A percentile compares a stretch with the other conserved stretches of the same genome.
These are phyloP conservation scores for Ophiostoma montium DNA, from an alignment of 2,329 filamentous ascomycete genomes.

Conservation along the genomic window DNA sequence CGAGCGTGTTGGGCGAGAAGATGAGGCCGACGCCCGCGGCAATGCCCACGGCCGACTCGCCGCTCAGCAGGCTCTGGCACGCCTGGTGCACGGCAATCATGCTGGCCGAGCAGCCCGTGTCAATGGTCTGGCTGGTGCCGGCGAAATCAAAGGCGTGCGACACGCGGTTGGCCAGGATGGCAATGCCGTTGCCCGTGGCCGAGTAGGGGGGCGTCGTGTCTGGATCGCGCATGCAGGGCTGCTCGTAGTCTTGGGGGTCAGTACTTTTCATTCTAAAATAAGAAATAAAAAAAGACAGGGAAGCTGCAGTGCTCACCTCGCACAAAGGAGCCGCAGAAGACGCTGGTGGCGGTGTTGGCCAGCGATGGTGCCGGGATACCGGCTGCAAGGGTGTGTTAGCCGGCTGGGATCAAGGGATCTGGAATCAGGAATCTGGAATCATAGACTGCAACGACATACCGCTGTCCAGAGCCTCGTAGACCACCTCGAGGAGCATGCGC, in stretches of 20 bases:
- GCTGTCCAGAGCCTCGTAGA: constrained; percentile 37
- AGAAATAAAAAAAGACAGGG: no score
- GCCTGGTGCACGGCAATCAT: constrained; percentile 40
- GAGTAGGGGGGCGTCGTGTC: constrained; percentile 36
- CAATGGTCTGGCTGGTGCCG: constrained; percentile 42
- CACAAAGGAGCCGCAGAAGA: constrained; percentile 37
- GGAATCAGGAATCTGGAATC: no score
- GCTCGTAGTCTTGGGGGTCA: constrained; percentile 30
- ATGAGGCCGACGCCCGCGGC: constrained; percentile 39
- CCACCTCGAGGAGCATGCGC: constrained; percentile 34
- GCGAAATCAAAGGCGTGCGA: constrained; percentile 41
- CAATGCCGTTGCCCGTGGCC: constrained; percentile 37
- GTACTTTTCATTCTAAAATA: no score
- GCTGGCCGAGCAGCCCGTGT: constrained; percentile 44
- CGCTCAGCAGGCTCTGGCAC: constrained; percentile 31
- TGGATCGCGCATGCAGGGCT: constrained; percentile 33
- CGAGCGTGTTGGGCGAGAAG: constrained; percentile 39
- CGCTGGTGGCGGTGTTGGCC: constrained; percentile 29
- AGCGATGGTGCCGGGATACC: constrained; percentile 30
- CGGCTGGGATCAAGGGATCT: background rate
- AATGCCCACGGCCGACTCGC: constrained; percentile 30
- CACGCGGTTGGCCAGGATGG: constrained; percentile 40
- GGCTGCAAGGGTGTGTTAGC: constrained; percentile 18
- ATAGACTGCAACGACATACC: constrained; percentile 20
- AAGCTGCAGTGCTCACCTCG: constrained; percentile 23